phyloP scores from a whole-genome alignment of 2,329 filamentous ascomycete genomes.

The Phialemonium atrogriseum region DNA sequence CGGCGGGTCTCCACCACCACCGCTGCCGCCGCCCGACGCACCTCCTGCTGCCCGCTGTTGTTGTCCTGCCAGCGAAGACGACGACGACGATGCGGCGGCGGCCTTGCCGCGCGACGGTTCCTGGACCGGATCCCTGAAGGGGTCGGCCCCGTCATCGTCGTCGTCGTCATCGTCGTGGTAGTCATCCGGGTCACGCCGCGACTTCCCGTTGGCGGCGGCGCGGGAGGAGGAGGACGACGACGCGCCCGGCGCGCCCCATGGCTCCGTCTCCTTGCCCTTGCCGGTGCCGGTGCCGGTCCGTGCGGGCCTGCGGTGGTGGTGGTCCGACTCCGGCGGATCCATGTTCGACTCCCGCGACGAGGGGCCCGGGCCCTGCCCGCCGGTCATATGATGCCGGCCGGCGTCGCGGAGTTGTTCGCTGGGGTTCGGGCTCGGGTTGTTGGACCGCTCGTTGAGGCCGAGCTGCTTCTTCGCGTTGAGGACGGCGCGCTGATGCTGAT shows the following conservation, averaged over 20 bases:
- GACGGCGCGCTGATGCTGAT: constrained; percentile 75
- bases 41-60: no score
- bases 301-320: constrained; percentile 19
- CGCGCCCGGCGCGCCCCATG: not conserved
- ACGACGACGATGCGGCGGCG: constrained; percentile 10
- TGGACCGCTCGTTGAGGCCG: constrained; percentile 26
- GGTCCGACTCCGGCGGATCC: constrained; percentile 5
- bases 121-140: constrained; percentile 25
- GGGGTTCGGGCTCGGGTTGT: constrained; percentile 17
- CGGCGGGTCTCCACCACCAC: constrained; percentile 5
- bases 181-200: not conserved
- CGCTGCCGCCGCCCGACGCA: constrained; percentile 1
- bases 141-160: constrained; percentile 20
- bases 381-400: constrained; percentile 3
- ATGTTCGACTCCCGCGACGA: constrained; percentile 2
- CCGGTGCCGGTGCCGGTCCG: constrained; percentile 17
- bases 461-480: constrained; percentile 52
- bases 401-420: constrained; percentile 5
- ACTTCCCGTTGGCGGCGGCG: no score
- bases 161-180: constrained; percentile 13
- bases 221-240: not conserved
- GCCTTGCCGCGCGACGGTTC: constrained; percentile 5
- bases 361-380: constrained; percentile 3
- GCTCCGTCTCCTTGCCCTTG: constrained; percentile 19
- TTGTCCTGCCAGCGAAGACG: no score